A percentile compares a stretch with the other conserved stretches of the same genome.
Evolutionary conservation across 345 rosid species (phyloP).

Genomic region (Noccaea caerulescens): DNA sequence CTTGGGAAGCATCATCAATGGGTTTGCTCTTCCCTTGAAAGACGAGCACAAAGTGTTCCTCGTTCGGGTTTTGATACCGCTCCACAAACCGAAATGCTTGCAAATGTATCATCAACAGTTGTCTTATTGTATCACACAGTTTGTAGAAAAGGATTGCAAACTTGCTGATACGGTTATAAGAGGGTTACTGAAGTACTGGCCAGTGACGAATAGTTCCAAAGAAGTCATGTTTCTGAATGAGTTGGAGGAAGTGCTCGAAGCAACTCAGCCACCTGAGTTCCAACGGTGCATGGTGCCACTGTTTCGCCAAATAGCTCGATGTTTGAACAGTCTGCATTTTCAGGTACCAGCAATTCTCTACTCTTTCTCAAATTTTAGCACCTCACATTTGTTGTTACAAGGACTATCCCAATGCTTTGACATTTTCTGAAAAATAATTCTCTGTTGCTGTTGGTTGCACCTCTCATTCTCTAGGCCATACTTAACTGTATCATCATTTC

Average conservation of each 20-base stretch:
- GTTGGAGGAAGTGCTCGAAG: conserved; percentile 75
- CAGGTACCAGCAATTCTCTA: conserved; percentile 54
- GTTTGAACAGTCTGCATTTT: conserved; percentile 75
- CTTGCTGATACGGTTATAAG: conserved; percentile 66
- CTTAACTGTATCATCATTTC: not conserved
- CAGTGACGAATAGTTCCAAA: conserved; percentile 70
- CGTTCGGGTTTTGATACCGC: conserved; percentile 65
- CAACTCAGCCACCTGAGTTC: conserved; percentile 71
- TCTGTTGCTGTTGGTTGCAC: conserved; percentile 10
- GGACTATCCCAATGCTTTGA: not conserved
- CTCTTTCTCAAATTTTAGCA: too few relatives aligned
- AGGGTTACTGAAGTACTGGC: conserved; percentile 73
- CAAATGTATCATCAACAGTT: conserved; percentile 73
- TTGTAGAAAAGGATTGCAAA: conserved; percentile 74
- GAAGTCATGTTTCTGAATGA: conserved; percentile 74
- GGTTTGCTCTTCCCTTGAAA: conserved; percentile 75
- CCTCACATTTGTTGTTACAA: not conserved
- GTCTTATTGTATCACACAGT: conserved; percentile 69
- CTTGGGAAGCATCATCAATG: conserved; percentile 75
- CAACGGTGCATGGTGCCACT: conserved; percentile 72
- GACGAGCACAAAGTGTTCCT: conserved; percentile 78
- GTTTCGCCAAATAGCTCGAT: conserved; percentile 67
- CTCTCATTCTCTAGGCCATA: conserved; percentile 15
- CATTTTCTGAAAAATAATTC: conserved; percentile 11
- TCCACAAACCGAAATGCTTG: conserved; percentile 73